phyloP scores from a whole-genome alignment of 2,329 filamentous ascomycete genomes.

The Fonsecaea monophora region DNA sequence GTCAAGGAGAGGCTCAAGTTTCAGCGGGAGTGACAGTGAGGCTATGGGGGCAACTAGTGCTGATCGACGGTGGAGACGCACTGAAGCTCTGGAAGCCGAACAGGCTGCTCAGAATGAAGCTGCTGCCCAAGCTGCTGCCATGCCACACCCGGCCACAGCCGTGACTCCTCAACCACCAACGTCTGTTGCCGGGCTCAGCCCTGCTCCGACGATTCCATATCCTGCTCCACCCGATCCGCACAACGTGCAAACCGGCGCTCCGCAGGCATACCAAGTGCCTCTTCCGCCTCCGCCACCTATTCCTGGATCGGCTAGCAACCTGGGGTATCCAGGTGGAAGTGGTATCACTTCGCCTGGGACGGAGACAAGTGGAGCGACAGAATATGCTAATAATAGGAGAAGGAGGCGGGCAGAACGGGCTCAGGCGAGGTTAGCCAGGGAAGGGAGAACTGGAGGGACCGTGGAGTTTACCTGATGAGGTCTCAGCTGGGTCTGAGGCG shows the following conservation, averaged over 20 bases:
- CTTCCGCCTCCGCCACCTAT: constrained; percentile 49
- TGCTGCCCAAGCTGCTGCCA: constrained; percentile 40
- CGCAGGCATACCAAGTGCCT: constrained; percentile 31
- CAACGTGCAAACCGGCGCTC: constrained; percentile 29
- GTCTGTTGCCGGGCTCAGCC: constrained; percentile 6
- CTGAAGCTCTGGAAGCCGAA: constrained; percentile 56
- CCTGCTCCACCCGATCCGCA: constrained; percentile 37
- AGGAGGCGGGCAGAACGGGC: constrained; percentile 61
- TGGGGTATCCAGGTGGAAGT: constrained; percentile 46
- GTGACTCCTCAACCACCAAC: constrained; percentile 32
- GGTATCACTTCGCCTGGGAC: constrained; percentile 55
- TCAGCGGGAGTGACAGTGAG: constrained; percentile 51
- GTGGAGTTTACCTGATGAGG: constrained; percentile 38
- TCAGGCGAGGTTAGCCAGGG: constrained; percentile 54
- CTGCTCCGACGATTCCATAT: constrained; percentile 20
- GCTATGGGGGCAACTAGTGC: constrained; percentile 44
- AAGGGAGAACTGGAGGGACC: constrained; percentile 42
- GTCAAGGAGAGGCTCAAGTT: constrained; percentile 49
- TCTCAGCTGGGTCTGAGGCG: not conserved
- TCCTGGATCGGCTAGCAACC: constrained; percentile 50
- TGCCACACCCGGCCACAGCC: constrained; percentile 32
- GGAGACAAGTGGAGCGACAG: constrained; percentile 52
- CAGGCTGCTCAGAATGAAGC: constrained; percentile 54
- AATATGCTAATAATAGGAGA: constrained; percentile 62
- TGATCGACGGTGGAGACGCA: constrained; percentile 55